Evolutionary conservation across 2,329 filamentous ascomycete genomes (phyloP).

Genomic region (Triangularia setosa): DNA sequence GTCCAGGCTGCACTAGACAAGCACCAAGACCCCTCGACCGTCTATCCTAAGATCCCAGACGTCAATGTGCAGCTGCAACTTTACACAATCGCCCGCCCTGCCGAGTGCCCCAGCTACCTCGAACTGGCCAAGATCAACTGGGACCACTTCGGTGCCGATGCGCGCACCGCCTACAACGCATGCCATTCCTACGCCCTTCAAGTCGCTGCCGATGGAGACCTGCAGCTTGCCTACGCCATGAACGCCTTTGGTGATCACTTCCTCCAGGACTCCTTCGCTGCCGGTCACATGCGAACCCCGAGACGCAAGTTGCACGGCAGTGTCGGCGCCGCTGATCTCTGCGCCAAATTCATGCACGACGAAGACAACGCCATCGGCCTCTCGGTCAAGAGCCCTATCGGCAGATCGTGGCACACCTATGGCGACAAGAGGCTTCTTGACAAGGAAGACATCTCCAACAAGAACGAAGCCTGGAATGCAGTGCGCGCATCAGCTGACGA

Average conservation of each 20-base stretch:
- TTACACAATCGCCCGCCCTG: not conserved
- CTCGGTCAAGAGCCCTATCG: slow-evolving; percentile 1
- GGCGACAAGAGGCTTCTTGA: slow-evolving; percentile 3
- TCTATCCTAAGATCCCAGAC: slow-evolving; percentile 1
- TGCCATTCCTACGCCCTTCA: slow-evolving; percentile 7
- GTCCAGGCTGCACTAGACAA: not conserved
- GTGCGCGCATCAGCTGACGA: slow-evolving; percentile 1
- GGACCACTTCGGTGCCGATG: slow-evolving; percentile 12
- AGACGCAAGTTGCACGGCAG: slow-evolving; percentile 6
- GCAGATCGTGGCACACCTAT: not conserved
- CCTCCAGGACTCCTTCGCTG: slow-evolving; percentile 9
- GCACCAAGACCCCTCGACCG: not conserved
- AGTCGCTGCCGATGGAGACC: not conserved
- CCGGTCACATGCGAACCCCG: slow-evolving; percentile 11
- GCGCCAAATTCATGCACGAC: slow-evolving; percentile 10
- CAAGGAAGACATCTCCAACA: not conserved
- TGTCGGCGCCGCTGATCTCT: not conserved
- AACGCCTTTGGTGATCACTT: slow-evolving; percentile 14
- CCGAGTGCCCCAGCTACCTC: slow-evolving; percentile 4
- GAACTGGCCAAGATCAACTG: slow-evolving; percentile 8
- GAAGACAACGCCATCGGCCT: slow-evolving; percentile 13
- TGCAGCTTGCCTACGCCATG: slow-evolving; percentile 7
- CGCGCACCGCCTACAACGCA: slow-evolving; percentile 11
- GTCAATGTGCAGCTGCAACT: not conserved
- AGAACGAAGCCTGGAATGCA: not conserved